Evolutionary conservation across 441 rosid species (phyloP), one percentile per base, ranked within the genome.

Genomic region (Aleurites moluccanus): DNA sequence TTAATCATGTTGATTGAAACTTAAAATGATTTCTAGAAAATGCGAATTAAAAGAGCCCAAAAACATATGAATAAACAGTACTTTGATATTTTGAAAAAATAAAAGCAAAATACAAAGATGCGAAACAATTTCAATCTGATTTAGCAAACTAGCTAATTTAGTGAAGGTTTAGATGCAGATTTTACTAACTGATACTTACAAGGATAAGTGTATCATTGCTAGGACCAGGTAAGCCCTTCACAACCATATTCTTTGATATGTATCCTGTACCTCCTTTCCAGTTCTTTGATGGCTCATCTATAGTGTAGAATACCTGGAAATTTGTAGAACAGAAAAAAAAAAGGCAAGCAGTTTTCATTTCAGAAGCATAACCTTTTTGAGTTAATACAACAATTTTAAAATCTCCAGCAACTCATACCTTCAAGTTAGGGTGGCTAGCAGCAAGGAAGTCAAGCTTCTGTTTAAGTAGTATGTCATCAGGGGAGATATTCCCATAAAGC

Each of bases 251-350:
- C 80, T 93, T 88, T 40, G 99, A 90, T 78, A 95, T 68, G 77
- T 84, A 92, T 35, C 99, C 98, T 60, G 65, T 81, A 56, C 99
- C 99, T 78, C 98, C 99, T 87, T 91, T 95, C 98, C 99, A 95
- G 66, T 73, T 91, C 84, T 90, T 91, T 18, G 92, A 72, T 40
- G 98, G 98, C 72, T 88, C 88, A 80, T 93, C 98, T 40, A 95
- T 94, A 27, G 95, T 91, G 79, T 93, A 95, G 87, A 86, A 91
- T 74, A 95, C 74, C 99, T 95, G 82, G 53, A 50, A 50, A 55
- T 68, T 68, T 55, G 71, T 68, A 38, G 33, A 53, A 78, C 50
- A 61, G 57, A 6, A 0, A 45, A 44, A 10, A 52, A 67, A 72
- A 50, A 73, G 50, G 45, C 2, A 57, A 64, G 25, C 28, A 18